Evolutionary conservation across 2,329 filamentous ascomycete species (phyloP).

Genomic region (Paraphoma sp.): DNA sequence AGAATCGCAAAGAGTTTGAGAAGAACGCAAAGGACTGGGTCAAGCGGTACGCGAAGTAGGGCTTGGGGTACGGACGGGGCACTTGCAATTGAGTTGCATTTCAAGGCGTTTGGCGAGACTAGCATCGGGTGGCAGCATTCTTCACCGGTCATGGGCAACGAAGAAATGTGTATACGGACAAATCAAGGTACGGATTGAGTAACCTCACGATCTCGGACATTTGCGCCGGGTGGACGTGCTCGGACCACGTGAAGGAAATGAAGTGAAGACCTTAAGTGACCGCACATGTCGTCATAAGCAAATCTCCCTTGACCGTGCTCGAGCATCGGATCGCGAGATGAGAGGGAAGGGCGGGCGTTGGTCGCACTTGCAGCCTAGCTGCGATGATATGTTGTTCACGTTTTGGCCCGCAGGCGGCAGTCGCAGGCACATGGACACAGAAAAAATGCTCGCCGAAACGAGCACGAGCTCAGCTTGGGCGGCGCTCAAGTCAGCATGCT

Average conservation of each 20-base stretch:
- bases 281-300: conserved; percentile 25
- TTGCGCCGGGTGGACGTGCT: conserved; percentile 10
- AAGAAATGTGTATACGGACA: conserved; percentile 15
- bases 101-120: conserved; percentile 41
- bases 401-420: conserved; percentile 9
- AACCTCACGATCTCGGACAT: conserved; percentile 5
- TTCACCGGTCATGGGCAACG: conserved; percentile 9
- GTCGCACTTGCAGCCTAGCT: not conserved
- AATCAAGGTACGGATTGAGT: conserved; percentile 9
- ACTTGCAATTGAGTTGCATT: conserved; percentile 24
- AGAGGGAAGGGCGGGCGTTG: conserved; percentile 1
- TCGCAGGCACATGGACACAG: not conserved
- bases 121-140: conserved; percentile 20
- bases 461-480: conserved; percentile 5
- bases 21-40: conserved; percentile 79
- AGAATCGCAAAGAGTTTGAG: conserved; percentile 71
- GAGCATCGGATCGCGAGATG: conserved; percentile 11
- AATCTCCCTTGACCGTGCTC: conserved; percentile 18
- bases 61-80: conserved; percentile 6
- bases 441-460: conserved; percentile 6
- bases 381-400: not conserved
- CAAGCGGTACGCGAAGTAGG: conserved; percentile 69
- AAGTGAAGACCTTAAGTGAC: conserved; percentile 17
- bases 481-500: conserved; percentile 2
- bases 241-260: conserved; percentile 9